phyloP scores from a whole-genome alignment of 768 basidiomycete species.

The Xanthoconium stramineum region DNA sequence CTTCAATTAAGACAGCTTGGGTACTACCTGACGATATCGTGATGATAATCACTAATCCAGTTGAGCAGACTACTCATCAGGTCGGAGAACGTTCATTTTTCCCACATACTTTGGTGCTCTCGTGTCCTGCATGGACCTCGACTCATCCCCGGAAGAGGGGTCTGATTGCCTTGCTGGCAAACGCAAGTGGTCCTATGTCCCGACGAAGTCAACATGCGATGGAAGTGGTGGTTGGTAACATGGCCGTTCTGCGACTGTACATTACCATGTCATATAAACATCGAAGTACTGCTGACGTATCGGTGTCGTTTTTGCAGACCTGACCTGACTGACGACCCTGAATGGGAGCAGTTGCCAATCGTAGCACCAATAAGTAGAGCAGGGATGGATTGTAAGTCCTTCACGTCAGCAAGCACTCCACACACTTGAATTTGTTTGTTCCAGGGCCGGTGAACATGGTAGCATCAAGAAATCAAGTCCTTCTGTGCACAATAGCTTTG shows the following conservation, averaged over 20 bases:
- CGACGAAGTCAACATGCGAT: conserved; percentile 31
- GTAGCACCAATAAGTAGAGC: conserved; percentile 39
- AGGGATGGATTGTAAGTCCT: conserved; percentile 50
- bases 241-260: conserved; percentile 55
- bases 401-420: neutral
- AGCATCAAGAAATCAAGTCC: conserved; percentile 55
- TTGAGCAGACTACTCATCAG: conserved; percentile 20
- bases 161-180: conserved; percentile 47
- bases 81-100: conserved; percentile 40
- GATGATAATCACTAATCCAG: conserved; percentile 1
- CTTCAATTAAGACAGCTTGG: conserved; percentile 35
- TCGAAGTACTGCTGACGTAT: neutral
- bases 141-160: conserved; percentile 30
- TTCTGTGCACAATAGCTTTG: conserved; percentile 54
- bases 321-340: conserved; percentile 46
- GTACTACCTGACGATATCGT: conserved; percentile 25
- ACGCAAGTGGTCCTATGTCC: conserved; percentile 42
- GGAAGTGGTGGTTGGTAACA: conserved; percentile 45
- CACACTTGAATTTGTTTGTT: neutral
- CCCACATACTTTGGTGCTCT: conserved; percentile 44
- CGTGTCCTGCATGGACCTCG: conserved; percentile 36
- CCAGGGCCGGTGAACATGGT: conserved; percentile 57
- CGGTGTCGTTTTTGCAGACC: conserved; percentile 36
- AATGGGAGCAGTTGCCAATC: conserved; percentile 49
- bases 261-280: neutral